A percentile compares a stretch with the other conserved stretches of the same genome.
Evolutionary conservation across 1,284 basidiomycete genomes (phyloP).

Genomic region (Mycena sp.): DNA sequence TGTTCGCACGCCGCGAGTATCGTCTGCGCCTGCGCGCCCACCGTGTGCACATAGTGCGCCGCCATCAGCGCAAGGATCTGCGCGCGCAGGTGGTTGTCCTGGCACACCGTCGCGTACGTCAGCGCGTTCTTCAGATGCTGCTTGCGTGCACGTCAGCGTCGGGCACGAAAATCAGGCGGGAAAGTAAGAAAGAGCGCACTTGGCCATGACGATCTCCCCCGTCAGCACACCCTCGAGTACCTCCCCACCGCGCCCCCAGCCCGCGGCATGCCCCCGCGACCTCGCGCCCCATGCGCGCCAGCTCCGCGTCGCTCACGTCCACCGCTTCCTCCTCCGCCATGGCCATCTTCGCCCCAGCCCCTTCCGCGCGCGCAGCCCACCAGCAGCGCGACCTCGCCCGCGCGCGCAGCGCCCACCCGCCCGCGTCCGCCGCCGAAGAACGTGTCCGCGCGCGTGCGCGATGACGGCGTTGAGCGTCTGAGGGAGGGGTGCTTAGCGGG

Average conservation of each 20-base stretch:
- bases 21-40: conserved; percentile 68
- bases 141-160: conserved; percentile 46
- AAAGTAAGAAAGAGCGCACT: conserved; percentile 62
- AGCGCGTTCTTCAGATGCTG: conserved; percentile 69
- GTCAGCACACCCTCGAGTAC: conserved; percentile 63
- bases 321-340: conserved; percentile 26
- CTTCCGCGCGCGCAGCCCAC: conserved; percentile 49
- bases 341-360: conserved; percentile 19
- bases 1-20: conserved; percentile 74
- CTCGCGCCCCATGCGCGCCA: conserved; percentile 46
- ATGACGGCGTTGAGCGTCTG: conserved; percentile 65
- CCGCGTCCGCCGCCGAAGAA: conserved; percentile 67
- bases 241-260: no score
- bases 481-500: neutral
- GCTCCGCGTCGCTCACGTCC: conserved; percentile 41
- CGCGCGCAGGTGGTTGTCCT: conserved; percentile 77
- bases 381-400: conserved; percentile 66
- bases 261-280: conserved; percentile 52
- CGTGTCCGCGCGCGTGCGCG: conserved; percentile 69
- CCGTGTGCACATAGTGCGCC: conserved; percentile 75
- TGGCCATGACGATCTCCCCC: conserved; percentile 65
- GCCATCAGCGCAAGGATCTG: conserved; percentile 72
- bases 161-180: conserved; percentile 15
- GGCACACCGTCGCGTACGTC: conserved; percentile 60
- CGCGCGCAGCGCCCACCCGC: conserved; percentile 64